Base-by-base conservation (phyloP, 306 rosid species). In the Chamaecrista fasciculata region DNA sequence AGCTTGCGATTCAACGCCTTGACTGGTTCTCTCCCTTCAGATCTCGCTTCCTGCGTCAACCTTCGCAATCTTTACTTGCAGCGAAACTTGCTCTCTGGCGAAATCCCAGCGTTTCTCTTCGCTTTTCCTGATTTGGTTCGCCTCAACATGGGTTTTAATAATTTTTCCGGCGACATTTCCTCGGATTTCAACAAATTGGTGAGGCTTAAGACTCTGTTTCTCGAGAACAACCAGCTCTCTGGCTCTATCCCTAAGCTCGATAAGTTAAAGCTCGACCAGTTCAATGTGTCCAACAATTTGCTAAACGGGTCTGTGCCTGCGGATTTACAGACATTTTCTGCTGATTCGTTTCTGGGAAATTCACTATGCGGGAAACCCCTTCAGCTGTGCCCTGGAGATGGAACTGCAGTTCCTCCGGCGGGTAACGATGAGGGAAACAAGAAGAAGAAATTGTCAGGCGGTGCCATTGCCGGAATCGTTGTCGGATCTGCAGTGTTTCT, bases 1-100 rank as follows among this genome's bases (percentile, higher is more conserved):
- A 87, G 92, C 42, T 79, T 87, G 26, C 83, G 92, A 2, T 76
- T 84, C 77, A 87, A 87, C 67, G 89, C 92, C 5, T 78, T 87
- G 11, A 78, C 82, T 0, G 92, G 89, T 1, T 4, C 40, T 24
- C 67, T 80, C 0, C 92, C 92, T 48, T 63, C 84, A 69, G 92
- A 87, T 87, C 92, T 87, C 39, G 82, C 78, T 23, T 69, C 82
- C 3, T 84, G 87, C 18, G 40, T 66, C 42, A 68, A 68, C 76
- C 87, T 87, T 15, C 81, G 89, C 2, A 87, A 84, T 76, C 84
- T 87, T 2, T 87, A 87, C 69, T 39, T 87, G 40, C 92, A 87
- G 68, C 82, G 83, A 0, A 87, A 87, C 69, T 14, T 69, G 1
- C 57, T 87, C 18, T 62, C 82, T 39, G 87, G 89, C 0, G 59